Percentiles rank a stretch among this genome's conserved stretches.
phyloP scores from a whole-genome alignment of 2,329 filamentous ascomycete species.

The Periconia macrospinosa region DNA sequence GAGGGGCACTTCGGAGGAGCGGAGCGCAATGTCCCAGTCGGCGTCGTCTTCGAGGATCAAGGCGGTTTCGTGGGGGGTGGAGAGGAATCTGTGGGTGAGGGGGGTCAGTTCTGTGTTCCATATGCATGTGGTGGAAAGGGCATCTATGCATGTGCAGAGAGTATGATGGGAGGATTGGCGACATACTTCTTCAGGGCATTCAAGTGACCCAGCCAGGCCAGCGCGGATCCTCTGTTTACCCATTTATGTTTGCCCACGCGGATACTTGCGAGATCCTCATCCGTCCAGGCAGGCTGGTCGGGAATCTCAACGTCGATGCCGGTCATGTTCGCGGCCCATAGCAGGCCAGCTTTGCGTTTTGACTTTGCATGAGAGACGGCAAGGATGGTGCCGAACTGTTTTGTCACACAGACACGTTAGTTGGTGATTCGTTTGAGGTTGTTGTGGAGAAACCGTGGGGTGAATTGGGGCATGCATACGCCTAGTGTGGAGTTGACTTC shows the following conservation, averaged over 20 bases:
- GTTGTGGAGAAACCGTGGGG: too few relatives aligned
- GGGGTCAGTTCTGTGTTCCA: not conserved
- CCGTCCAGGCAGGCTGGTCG: slow-evolving; percentile 41
- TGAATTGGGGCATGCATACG: not conserved
- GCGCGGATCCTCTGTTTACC: slow-evolving; percentile 39
- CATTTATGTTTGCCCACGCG: slow-evolving; percentile 23
- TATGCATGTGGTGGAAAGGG: too few relatives aligned
- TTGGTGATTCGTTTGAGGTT: not conserved
- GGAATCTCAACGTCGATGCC: slow-evolving; percentile 43
- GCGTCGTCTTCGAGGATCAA: slow-evolving; percentile 47
- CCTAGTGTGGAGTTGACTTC: not conserved
- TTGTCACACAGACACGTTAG: not conserved
- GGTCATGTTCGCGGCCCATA: slow-evolving; percentile 44
- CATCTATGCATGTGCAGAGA: too few relatives aligned
- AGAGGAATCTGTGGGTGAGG: slow-evolving; percentile 32
- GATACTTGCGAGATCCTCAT: slow-evolving; percentile 34
- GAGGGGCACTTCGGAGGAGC: slow-evolving; percentile 35
- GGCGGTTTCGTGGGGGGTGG: slow-evolving; percentile 32
- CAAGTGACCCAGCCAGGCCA: slow-evolving; percentile 48
- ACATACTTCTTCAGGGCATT: slow-evolving; percentile 38
- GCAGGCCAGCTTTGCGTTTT: slow-evolving; percentile 35
- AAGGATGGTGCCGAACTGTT: slow-evolving; percentile 40
- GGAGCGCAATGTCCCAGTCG: slow-evolving; percentile 44
- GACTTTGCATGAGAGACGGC: slow-evolving; percentile 42
- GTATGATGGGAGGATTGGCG: not conserved